Evolutionary conservation across 2,329 filamentous ascomycete genomes (phyloP).

Genomic region (Hawksworthiomyces lignivorus): DNA sequence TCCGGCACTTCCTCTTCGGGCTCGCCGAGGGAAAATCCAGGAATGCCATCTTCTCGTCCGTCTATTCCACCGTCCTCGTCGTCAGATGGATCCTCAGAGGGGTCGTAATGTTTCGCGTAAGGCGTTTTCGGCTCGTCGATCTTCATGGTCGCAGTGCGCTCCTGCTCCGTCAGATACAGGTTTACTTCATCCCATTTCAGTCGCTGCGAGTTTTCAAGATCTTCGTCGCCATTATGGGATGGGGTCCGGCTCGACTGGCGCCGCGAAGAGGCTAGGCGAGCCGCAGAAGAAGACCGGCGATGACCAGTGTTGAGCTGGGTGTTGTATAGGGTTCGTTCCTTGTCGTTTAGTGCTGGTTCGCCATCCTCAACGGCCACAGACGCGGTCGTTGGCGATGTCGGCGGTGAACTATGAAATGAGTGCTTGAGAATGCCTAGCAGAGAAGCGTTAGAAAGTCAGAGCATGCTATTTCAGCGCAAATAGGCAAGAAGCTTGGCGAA

Average conservation of each 20-base stretch:
- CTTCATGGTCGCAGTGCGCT: constrained; percentile 95
- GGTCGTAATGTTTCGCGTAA: constrained; percentile 87
- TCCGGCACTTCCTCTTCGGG: constrained; percentile 67
- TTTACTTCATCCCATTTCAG: constrained; percentile 99
- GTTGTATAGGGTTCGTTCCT: constrained; percentile 89
- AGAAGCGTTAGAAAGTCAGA: neutral
- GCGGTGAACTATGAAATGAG: constrained; percentile 58
- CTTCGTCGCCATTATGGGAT: constrained; percentile 35
- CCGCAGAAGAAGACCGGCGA: constrained; percentile 71
- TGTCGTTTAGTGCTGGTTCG: constrained; percentile 55
- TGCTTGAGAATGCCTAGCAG: constrained; percentile 85
- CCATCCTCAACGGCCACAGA: constrained; percentile 33
- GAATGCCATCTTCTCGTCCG: constrained; percentile 68
- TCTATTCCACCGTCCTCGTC: constrained; percentile 70
- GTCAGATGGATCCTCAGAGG: constrained; percentile 77
- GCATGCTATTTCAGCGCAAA: neutral
- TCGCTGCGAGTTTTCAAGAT: constrained; percentile 58
- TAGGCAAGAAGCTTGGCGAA: neutral
- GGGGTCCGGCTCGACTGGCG: constrained; percentile 55
- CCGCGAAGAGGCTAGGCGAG: constrained; percentile 59
- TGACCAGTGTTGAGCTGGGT: constrained; percentile 90
- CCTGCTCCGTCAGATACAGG: constrained; percentile 92
- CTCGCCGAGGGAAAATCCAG: constrained; percentile 84
- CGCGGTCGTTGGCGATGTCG: constrained; percentile 35
- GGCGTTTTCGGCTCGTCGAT: constrained; percentile 98